phyloP scores from a whole-genome alignment of 768 basidiomycete species.

The Panus rudis region DNA sequence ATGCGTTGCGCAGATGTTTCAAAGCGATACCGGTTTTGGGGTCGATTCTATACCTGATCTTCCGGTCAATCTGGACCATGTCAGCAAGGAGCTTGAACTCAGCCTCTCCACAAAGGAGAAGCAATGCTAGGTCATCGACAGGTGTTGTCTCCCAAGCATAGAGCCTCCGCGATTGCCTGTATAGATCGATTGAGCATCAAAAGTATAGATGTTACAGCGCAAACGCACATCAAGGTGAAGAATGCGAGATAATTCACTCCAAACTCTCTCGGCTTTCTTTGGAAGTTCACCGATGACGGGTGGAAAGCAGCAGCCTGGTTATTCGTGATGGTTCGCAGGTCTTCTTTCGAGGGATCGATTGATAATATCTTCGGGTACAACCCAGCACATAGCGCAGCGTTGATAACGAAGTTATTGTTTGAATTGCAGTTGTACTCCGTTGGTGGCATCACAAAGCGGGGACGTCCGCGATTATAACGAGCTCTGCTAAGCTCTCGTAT shows the following conservation, averaged over 20 bases:
- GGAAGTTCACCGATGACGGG: constrained; percentile 89
- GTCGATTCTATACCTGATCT: constrained; percentile 63
- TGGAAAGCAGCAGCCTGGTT: constrained; percentile 77
- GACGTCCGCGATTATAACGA: constrained; percentile 66
- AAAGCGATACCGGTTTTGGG: constrained; percentile 75
- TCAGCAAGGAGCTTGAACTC: constrained; percentile 83
- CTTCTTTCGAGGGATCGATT: constrained; percentile 46
- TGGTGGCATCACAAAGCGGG: constrained; percentile 73
- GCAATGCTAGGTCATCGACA: constrained; percentile 73
- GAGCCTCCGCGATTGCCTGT: constrained; percentile 87
- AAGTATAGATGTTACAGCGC: constrained; percentile 4
- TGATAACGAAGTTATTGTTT: constrained; percentile 55
- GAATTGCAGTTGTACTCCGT: constrained; percentile 64
- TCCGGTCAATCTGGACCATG: constrained; percentile 75
- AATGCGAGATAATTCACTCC: constrained; percentile 70
- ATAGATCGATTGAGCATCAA: constrained; percentile 11
- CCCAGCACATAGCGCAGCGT: constrained; percentile 79
- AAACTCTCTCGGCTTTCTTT: constrained; percentile 58
- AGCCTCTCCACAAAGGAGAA: constrained; percentile 83
- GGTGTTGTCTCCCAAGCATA: constrained; percentile 94
- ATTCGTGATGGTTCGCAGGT: constrained; percentile 76
- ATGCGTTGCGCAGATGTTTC: constrained; percentile 65
- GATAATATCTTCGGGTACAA: constrained; percentile 86
- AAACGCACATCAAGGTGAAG: constrained; percentile 78
- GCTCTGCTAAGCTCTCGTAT: constrained; percentile 70